A percentile compares a stretch with the other conserved stretches of the same genome.
These are phyloP conservation scores for Arachis monticola DNA, from an alignment of 331 rosid species.

Conservation along the genomic window DNA sequence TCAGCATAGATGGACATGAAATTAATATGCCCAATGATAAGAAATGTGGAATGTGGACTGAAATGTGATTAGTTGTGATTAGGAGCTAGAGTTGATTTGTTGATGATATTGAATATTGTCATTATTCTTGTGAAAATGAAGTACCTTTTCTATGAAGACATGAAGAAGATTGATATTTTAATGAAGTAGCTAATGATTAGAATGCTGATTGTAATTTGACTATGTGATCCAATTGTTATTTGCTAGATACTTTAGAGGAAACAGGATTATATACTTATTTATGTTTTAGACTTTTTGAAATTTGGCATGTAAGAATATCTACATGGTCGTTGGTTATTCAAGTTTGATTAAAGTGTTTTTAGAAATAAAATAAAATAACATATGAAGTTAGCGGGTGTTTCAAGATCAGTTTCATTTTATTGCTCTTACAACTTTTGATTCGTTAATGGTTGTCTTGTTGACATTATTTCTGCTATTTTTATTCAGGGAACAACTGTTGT, in stretches of 20 bases:
- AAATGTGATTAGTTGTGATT: slow-evolving; percentile 16
- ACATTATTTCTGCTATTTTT: slow-evolving; percentile 22
- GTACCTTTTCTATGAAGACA: background rate
- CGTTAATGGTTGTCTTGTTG: slow-evolving; percentile 23
- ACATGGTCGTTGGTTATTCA: background rate
- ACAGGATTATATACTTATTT: background rate
- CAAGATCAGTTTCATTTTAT: slow-evolving; percentile 12
- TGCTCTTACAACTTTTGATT: slow-evolving; percentile 22
- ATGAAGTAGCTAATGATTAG: background rate
- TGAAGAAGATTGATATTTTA: background rate
- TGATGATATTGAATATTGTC: background rate
- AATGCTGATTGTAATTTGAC: slow-evolving; percentile 12
- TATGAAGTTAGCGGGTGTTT: slow-evolving; percentile 11
- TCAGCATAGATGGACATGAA: background rate
- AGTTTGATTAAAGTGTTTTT: slow-evolving; percentile 4
- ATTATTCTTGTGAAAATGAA: background rate
- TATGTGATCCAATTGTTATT: background rate
- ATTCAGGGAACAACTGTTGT: slow-evolving; percentile 92
- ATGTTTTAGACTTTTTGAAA: background rate
- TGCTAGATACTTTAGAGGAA: background rate
- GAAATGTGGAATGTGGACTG: slow-evolving; percentile 34
- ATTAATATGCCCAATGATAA: slow-evolving; percentile 13
- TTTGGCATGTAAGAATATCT: background rate
- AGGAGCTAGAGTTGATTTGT: background rate
- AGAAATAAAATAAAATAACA: too few relatives aligned